Evolutionary conservation across 2,329 filamentous ascomycete species (phyloP).

Genomic region (Dactylellina cionopaga): DNA sequence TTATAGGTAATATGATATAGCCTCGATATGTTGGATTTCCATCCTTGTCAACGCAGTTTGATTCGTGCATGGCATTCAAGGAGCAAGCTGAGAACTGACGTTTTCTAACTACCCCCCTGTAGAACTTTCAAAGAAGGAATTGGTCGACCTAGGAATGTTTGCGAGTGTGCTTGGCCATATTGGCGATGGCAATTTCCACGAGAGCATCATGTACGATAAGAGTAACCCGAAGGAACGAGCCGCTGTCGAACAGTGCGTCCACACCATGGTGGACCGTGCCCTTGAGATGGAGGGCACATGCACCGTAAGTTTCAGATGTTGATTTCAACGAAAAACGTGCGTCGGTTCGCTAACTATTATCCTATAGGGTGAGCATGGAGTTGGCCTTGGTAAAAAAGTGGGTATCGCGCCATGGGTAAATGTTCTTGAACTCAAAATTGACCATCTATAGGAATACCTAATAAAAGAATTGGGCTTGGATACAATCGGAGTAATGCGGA

Average conservation of each 20-base stretch:
- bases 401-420: conserved; percentile 1
- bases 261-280: conserved; percentile 89
- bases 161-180: conserved; percentile 89
- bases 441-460: conserved; percentile 67
- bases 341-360: conserved; percentile 25
- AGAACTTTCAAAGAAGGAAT: conserved; percentile 87
- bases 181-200: conserved; percentile 94
- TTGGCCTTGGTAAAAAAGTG: conserved; percentile 83
- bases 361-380: conserved; percentile 76
- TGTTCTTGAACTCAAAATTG: background rate
- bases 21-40: conserved; percentile 33
- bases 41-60: conserved; percentile 23
- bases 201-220: conserved; percentile 87
- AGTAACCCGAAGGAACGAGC: conserved; percentile 74
- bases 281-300: conserved; percentile 94
- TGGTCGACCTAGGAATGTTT: conserved; percentile 85
- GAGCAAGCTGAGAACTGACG: conserved; percentile 12
- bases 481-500: conserved; percentile 84
- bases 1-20: conserved; percentile 68
- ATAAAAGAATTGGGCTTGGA: conserved; percentile 81
- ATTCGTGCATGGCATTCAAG: background rate
- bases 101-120: conserved; percentile 58
- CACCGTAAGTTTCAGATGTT: conserved; percentile 63
- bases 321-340: background rate
- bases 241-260: conserved; percentile 81